A percentile compares a stretch with the other conserved stretches of the same genome.
These are phyloP conservation scores for Pneumocystis wakefieldiae DNA, from an alignment of 1,139 yeast genomes.

Conservation along the genomic window DNA sequence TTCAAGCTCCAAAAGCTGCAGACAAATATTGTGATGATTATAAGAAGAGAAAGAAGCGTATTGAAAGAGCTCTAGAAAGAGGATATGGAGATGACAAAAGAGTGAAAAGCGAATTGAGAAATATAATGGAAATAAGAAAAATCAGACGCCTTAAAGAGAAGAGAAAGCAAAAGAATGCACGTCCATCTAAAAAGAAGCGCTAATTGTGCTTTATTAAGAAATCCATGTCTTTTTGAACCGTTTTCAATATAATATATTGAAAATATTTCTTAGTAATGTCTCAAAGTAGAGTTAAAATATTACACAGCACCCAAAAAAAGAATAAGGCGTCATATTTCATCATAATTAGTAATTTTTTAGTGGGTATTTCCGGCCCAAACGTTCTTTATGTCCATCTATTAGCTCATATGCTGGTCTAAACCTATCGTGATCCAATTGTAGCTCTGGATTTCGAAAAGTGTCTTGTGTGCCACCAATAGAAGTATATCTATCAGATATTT, in stretches of 20 bases:
- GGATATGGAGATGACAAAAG: conserved; percentile 31
- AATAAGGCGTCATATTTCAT: neutral
- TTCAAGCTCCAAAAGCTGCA: conserved; percentile 73
- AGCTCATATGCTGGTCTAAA: conserved; percentile 9
- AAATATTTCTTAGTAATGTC: neutral
- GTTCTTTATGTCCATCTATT: conserved; percentile 6
- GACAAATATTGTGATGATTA: conserved; percentile 83
- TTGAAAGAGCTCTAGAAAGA: conserved; percentile 60
- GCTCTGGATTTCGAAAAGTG: conserved; percentile 52
- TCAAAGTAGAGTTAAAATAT: neutral
- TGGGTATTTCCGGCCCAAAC: conserved; percentile 7
- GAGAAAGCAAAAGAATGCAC: conserved; percentile 70
- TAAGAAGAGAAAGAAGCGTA: conserved; percentile 68
- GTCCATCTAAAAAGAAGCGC: conserved; percentile 44
- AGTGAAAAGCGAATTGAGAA: conserved; percentile 43
- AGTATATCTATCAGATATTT: conserved; percentile 32
- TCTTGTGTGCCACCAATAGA: conserved; percentile 61
- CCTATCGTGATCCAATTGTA: conserved; percentile 22
- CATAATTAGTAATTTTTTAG: neutral
- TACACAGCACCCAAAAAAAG: neutral
- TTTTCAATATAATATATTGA: neutral
- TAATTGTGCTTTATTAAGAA: neutral
- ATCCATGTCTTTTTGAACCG: neutral
- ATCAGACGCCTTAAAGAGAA: conserved; percentile 54
- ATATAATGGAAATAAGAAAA: conserved; percentile 67